Percentiles rank a stretch among this genome's conserved stretches.
Evolutionary conservation across 768 basidiomycete species (phyloP).

Genomic region (Boletus vermiculosoides): DNA sequence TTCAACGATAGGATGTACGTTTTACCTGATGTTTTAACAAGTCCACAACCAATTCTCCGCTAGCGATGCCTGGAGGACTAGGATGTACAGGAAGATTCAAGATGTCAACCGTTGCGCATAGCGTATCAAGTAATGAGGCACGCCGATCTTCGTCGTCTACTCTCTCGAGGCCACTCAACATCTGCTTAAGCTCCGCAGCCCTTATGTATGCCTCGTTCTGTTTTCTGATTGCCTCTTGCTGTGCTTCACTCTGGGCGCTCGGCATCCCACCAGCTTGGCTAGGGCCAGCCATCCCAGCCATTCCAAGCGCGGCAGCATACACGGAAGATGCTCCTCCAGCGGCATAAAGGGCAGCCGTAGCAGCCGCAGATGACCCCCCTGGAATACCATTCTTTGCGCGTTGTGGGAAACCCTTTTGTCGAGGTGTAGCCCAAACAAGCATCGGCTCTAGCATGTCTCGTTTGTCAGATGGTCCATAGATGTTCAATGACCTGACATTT

Average conservation of each 20-base stretch:
- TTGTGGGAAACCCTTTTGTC: constrained; percentile 53
- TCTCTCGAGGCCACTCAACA: constrained; percentile 67
- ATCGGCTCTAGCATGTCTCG: constrained; percentile 59
- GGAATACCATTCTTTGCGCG: constrained; percentile 13
- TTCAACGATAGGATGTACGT: neutral
- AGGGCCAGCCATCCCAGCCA: constrained; percentile 18
- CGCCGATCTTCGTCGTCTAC: constrained; percentile 77
- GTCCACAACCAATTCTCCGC: constrained; percentile 66
- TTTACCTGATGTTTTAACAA: constrained; percentile 79
- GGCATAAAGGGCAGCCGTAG: constrained; percentile 7
- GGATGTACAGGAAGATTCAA: constrained; percentile 68
- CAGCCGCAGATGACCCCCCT: constrained; percentile 22
- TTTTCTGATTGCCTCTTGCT: constrained; percentile 31
- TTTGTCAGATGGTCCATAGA: constrained; percentile 67
- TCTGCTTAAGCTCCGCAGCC: constrained; percentile 64
- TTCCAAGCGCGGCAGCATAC: constrained; percentile 18
- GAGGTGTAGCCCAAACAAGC: constrained; percentile 74
- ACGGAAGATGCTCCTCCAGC: constrained; percentile 16
- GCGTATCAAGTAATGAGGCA: constrained; percentile 63
- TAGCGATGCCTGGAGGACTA: constrained; percentile 66
- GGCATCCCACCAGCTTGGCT: constrained; percentile 16
- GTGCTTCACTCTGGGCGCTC: constrained; percentile 32
- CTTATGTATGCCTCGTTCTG: constrained; percentile 49
- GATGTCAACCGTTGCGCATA: constrained; percentile 70
- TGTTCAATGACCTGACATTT: constrained; percentile 55